Evolutionary conservation across 495 filamentous ascomycete genomes (phyloP).

Genomic region (Neurospora hispaniola): DNA sequence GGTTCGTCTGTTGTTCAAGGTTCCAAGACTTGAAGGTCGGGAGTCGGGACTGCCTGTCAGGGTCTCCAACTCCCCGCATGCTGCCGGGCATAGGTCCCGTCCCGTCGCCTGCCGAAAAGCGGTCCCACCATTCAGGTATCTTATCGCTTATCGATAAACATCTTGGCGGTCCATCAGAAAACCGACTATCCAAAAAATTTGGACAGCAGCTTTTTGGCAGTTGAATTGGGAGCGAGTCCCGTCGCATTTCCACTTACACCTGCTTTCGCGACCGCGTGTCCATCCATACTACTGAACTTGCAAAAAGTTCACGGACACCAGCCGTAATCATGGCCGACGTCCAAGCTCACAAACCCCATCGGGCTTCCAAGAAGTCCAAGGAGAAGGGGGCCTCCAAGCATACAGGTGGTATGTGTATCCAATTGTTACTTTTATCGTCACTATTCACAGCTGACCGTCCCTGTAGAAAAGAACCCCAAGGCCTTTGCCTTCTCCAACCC

Average conservation of each 20-base stretch:
- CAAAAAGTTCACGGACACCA: background rate
- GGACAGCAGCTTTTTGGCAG: constrained; percentile 14
- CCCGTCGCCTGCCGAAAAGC: background rate
- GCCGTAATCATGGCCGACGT: constrained; percentile 51
- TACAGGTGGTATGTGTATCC: constrained; percentile 15
- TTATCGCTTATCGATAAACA: constrained; percentile 17
- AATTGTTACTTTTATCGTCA: background rate
- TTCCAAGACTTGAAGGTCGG: background rate
- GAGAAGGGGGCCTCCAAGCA: constrained; percentile 73
- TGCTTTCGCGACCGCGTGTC: background rate
- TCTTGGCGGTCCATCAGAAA: constrained; percentile 2
- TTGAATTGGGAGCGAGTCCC: background rate
- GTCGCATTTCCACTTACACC: constrained; percentile 4
- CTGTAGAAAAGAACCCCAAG: constrained; percentile 71
- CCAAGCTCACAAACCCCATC: constrained; percentile 77
- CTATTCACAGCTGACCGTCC: background rate
- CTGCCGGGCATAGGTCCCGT: background rate
- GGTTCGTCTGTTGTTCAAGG: background rate
- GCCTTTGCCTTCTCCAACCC: constrained; percentile 82
- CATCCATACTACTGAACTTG: background rate
- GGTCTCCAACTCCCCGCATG: background rate
- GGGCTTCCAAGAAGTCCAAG: constrained; percentile 74
- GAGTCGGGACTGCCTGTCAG: background rate
- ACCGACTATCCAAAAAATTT: constrained; percentile 21
- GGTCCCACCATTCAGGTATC: constrained; percentile 3